A percentile compares a stretch with the other conserved stretches of the same genome.
Evolutionary conservation across 306 rosid species (phyloP).

Genomic region (Castanea sativa): DNA sequence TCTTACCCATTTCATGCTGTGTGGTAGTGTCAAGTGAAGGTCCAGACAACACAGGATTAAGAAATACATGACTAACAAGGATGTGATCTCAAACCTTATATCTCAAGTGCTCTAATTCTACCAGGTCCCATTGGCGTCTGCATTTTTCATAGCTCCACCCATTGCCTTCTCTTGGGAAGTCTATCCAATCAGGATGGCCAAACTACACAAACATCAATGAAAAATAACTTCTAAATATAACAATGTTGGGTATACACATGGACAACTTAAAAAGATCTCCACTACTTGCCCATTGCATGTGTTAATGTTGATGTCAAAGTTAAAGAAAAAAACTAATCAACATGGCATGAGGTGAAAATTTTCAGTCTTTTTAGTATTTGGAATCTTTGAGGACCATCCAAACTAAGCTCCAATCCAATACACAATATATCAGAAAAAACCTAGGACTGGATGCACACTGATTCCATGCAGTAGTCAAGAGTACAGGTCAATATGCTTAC

Average conservation of each 20-base stretch:
- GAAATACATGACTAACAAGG: not conserved
- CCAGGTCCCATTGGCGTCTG: slow-evolving; percentile 91
- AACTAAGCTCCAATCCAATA: not conserved
- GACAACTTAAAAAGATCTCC: slow-evolving; percentile 3
- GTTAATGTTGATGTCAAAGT: not conserved
- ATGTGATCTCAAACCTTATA: slow-evolving; percentile 52
- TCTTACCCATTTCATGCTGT: not conserved
- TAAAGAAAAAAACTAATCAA: not conserved
- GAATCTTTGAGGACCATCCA: not conserved
- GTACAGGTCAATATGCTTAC: slow-evolving; percentile 40
- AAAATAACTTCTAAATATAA: slow-evolving; percentile 17
- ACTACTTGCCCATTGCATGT: not conserved
- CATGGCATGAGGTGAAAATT: not conserved
- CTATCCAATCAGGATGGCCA: slow-evolving; percentile 99
- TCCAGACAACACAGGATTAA: not conserved
- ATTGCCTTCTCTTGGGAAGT: slow-evolving; percentile 99
- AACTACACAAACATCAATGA: slow-evolving; percentile 43
- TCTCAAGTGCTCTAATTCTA: slow-evolving; percentile 82
- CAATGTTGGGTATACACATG: slow-evolving; percentile 8
- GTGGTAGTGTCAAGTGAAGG: not conserved
- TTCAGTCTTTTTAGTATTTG: not conserved
- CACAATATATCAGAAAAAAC: not conserved
- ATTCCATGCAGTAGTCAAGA: slow-evolving; percentile 22
- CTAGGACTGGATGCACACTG: slow-evolving; percentile 2
- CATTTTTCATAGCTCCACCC: slow-evolving; percentile 96